These are phyloP conservation scores for Nicotiana noctiflora DNA, from an alignment of 257 asterid species.

Conservation along the genomic window DNA sequence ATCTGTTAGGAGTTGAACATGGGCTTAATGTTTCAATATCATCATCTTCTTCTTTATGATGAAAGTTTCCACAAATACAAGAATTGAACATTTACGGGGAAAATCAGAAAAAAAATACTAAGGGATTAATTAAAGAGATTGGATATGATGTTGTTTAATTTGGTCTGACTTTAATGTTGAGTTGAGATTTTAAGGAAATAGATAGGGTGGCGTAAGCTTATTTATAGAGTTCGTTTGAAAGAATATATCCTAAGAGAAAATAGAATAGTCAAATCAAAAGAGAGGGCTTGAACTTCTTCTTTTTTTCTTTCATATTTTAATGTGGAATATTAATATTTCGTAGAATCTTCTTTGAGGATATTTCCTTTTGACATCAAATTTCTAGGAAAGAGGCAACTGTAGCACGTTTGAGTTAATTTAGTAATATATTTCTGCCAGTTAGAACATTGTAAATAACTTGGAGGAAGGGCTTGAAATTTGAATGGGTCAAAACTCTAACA, in stretches of 20 bases:
- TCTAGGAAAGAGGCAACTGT: not conserved
- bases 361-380: not conserved
- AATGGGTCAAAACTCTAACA: not conserved
- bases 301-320: not conserved
- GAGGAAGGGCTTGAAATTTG: not conserved
- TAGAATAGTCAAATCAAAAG: constrained; percentile 6
- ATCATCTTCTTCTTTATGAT: constrained; percentile 26
- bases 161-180: not conserved
- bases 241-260: not conserved
- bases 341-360: not conserved
- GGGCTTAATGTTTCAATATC: constrained; percentile 34
- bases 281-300: not conserved
- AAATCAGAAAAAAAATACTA: not conserved
- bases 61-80: constrained; percentile 54
- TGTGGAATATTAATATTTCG: not conserved
- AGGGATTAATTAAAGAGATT: not conserved
- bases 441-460: not conserved
- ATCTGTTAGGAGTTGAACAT: constrained; percentile 40
- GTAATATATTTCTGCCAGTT: not conserved
- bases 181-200: not conserved
- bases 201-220: not conserved
- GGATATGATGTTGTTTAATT: not conserved
- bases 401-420: not conserved
- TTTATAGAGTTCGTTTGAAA: not conserved
- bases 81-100: not conserved